Percentiles rank a stretch among this genome's conserved stretches.
Evolutionary conservation across 306 rosid species (phyloP).

Genomic region (Quercus berberidifolia): DNA sequence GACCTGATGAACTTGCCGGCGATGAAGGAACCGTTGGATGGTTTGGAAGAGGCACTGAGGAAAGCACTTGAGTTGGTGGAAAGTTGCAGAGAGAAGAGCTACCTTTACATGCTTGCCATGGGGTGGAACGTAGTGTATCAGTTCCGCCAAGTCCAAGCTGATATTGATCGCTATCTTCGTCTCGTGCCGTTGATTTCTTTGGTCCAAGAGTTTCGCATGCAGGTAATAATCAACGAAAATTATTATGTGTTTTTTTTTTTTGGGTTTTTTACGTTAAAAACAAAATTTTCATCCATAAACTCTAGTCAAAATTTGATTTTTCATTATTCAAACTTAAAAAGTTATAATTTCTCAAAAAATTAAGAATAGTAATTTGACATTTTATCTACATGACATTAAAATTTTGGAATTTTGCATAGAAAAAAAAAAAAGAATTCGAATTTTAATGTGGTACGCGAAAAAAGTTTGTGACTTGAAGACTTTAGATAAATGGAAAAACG

Average conservation of each 20-base stretch:
- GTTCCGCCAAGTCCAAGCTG: slow-evolving; percentile 37
- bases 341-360: too few relatives aligned
- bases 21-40: slow-evolving; percentile 32
- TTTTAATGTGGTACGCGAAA: too few relatives aligned
- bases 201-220: slow-evolving; percentile 30
- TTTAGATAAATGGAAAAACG: too few relatives aligned
- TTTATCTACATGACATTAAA: too few relatives aligned
- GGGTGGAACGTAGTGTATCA: slow-evolving; percentile 38
- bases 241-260: not conserved
- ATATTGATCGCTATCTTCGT: slow-evolving; percentile 32
- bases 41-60: slow-evolving; percentile 23
- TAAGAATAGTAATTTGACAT: too few relatives aligned
- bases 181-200: slow-evolving; percentile 37
- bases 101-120: slow-evolving; percentile 39
- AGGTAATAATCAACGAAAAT: slow-evolving; percentile 12
- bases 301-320: too few relatives aligned
- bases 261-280: not conserved
- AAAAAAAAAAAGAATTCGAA: too few relatives aligned
- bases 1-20: slow-evolving; percentile 27
- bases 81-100: slow-evolving; percentile 38
- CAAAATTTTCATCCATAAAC: not conserved
- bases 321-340: too few relatives aligned
- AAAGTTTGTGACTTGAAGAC: too few relatives aligned
- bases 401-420: too few relatives aligned
- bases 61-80: slow-evolving; percentile 26